Conservation (phyloP, 805 yeast species). For the Soucietia sequanensis region DNA sequence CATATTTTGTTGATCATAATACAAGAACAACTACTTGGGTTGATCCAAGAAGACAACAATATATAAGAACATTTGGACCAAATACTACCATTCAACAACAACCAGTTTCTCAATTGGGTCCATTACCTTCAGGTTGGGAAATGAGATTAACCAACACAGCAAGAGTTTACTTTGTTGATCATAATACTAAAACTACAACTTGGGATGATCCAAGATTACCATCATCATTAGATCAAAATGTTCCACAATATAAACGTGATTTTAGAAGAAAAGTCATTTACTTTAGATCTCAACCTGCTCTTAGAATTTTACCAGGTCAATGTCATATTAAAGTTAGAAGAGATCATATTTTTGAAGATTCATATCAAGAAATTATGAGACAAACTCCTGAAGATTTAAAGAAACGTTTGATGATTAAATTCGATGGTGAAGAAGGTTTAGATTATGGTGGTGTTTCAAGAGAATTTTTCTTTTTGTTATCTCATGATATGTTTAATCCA, state of each 20-base stretch:
- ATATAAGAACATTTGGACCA: conserved; percentile 91
- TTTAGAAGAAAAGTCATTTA: conserved; percentile 96
- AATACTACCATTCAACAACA: conserved; percentile 93
- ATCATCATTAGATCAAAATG: conserved; percentile 94
- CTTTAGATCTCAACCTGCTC: conserved; percentile 97
- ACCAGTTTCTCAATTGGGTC: conserved; percentile 96
- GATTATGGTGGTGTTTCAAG: conserved; percentile 99
- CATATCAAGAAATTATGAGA: conserved; percentile 97
- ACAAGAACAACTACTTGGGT: conserved; percentile 99
- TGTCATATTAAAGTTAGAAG: conserved; percentile 98
- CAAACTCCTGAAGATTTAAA: conserved; percentile 98
- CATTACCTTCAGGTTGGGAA: conserved; percentile 99
- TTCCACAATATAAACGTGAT: conserved; percentile 98
- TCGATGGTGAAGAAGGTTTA: conserved; percentile 98
- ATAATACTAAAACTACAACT: conserved; percentile 97
- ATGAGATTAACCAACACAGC: conserved; percentile 99
- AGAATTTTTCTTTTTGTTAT: conserved; percentile 92
- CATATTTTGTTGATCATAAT: conserved; percentile 97
- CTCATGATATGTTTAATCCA: conserved; percentile 99
- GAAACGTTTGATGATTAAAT: conserved; percentile 96
- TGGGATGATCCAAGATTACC: conserved; percentile 99
- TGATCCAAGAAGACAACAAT: conserved; percentile 98
- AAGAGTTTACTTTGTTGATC: conserved; percentile 97
- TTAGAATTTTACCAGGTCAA: conserved; percentile 96
- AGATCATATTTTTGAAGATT: conserved; percentile 94